Evolutionary conservation across 148 eudicot genomes (phyloP).

Genomic region (Vaccinium corymbosum): DNA sequence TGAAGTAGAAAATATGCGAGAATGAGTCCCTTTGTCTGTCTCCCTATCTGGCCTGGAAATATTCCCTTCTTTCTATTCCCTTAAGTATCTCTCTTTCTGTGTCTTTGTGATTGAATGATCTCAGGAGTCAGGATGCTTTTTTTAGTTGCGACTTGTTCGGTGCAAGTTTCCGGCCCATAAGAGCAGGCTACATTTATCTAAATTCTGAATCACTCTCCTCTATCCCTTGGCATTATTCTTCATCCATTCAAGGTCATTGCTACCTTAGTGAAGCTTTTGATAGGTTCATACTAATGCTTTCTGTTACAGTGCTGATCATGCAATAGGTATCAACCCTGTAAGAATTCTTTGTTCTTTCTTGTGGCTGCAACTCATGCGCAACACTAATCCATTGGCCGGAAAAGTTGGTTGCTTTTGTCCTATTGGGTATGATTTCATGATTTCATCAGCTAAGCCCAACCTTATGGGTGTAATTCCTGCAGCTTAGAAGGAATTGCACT

Average conservation of each 20-base stretch:
- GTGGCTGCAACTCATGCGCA: not conserved
- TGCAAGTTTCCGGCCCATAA: not conserved
- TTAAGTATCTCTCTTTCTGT: not conserved
- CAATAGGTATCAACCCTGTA: not conserved
- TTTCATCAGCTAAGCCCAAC: not conserved
- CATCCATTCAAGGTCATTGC: not conserved
- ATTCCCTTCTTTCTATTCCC: not conserved
- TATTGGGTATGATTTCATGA: not conserved
- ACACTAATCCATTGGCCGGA: not conserved
- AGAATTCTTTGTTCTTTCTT: not conserved
- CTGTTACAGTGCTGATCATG: not conserved
- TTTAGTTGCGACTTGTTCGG: not conserved
- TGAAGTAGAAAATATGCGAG: not conserved
- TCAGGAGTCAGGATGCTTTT: not conserved
- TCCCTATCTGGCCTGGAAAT: not conserved
- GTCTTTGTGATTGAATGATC: not conserved
- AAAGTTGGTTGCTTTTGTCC: not conserved
- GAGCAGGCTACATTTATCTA: not conserved
- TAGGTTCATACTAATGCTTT: not conserved
- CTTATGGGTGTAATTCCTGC: conserved; percentile 1
- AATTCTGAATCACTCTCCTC: not conserved
- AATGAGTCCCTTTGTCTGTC: not conserved
- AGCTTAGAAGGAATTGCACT: not conserved
- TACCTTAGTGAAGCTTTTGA: not conserved
- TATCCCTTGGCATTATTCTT: not conserved